A percentile compares a stretch with the other conserved stretches of the same genome.
phyloP scores from a whole-genome alignment of 2,329 filamentous ascomycete species.

The Diaporthe velutina region DNA sequence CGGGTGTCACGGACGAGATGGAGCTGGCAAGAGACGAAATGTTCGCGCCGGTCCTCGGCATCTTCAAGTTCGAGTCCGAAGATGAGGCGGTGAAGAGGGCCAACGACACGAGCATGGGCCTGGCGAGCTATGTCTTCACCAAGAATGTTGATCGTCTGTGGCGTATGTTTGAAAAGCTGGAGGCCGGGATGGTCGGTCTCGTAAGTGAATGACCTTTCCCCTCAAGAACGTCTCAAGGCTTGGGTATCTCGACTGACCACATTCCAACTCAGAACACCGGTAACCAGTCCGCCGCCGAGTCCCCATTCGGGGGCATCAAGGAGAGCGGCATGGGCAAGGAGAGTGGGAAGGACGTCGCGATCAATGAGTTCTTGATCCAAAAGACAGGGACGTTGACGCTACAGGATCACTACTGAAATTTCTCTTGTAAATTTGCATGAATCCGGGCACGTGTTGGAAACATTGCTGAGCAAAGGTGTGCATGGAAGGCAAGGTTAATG shows the following conservation, averaged over 20 bases:
- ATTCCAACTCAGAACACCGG: conserved; percentile 55
- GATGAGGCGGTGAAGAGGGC: conserved; percentile 50
- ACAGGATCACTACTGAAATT: conserved; percentile 31
- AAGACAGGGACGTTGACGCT: conserved; percentile 40
- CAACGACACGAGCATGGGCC: conserved; percentile 51
- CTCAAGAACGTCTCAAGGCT: not conserved
- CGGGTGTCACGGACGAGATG: conserved; percentile 55
- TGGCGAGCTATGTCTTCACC: conserved; percentile 49
- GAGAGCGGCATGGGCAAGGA: conserved; percentile 44
- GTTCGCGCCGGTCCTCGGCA: conserved; percentile 41
- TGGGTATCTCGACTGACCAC: not conserved
- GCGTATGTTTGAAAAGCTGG: conserved; percentile 62
- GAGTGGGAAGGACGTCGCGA: conserved; percentile 40
- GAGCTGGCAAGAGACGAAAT: conserved; percentile 41
- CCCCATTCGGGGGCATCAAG: conserved; percentile 45
- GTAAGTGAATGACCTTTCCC: not conserved
- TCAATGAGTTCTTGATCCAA: conserved; percentile 41
- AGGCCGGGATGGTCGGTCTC: conserved; percentile 75
- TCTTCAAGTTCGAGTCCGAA: conserved; percentile 47
- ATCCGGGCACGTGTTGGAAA: too few species aligned
- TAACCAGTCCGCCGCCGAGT: conserved; percentile 40
- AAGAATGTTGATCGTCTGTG: conserved; percentile 50
- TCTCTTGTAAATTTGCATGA: not conserved
- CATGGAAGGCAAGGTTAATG: not conserved
- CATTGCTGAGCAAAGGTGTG: not conserved